Percentiles rank a stretch among this genome's conserved stretches.
Conservation (phyloP, 345 rosid genomes). For the Erysimum cheiranthoides region DNA sequence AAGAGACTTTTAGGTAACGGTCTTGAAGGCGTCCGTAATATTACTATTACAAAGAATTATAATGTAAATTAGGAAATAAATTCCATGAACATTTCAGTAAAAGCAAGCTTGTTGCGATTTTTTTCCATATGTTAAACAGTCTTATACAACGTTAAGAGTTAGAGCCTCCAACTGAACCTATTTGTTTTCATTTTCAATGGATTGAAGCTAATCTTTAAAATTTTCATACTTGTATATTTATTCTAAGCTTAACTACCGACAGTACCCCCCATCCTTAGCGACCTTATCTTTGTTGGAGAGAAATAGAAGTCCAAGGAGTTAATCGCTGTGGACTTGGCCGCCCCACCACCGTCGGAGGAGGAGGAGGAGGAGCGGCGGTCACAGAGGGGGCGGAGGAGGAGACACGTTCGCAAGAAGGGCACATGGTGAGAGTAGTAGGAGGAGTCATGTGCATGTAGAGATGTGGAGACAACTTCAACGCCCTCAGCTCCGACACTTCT, state of each 20-base stretch:
- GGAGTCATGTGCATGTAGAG: conserved; percentile 84
- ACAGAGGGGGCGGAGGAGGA: conserved; percentile 45
- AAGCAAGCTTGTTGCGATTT: background rate
- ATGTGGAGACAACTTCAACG: conserved; percentile 75
- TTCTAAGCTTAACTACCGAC: conserved; percentile 18
- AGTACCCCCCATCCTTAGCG: conserved; percentile 21
- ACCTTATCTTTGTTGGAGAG: conserved; percentile 36
- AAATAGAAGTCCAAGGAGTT: conserved; percentile 32
- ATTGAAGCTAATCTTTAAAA: background rate
- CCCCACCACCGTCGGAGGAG: conserved; percentile 27
- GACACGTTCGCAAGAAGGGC: conserved; percentile 90
- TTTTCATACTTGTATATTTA: background rate
- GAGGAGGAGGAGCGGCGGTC: background rate
- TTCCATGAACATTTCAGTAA: background rate
- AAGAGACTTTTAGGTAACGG: no score
- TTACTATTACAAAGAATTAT: no score
- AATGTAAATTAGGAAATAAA: no score
- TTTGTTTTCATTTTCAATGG: background rate
- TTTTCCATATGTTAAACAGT: background rate
- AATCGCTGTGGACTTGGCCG: conserved; percentile 40
- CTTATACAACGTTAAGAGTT: background rate
- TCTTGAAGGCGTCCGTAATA: no score
- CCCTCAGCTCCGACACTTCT: conserved; percentile 83
- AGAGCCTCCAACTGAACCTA: background rate
- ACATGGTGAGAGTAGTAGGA: conserved; percentile 89